Evolutionary conservation across 768 basidiomycete species (phyloP).

Genomic region (Calocera cornea): DNA sequence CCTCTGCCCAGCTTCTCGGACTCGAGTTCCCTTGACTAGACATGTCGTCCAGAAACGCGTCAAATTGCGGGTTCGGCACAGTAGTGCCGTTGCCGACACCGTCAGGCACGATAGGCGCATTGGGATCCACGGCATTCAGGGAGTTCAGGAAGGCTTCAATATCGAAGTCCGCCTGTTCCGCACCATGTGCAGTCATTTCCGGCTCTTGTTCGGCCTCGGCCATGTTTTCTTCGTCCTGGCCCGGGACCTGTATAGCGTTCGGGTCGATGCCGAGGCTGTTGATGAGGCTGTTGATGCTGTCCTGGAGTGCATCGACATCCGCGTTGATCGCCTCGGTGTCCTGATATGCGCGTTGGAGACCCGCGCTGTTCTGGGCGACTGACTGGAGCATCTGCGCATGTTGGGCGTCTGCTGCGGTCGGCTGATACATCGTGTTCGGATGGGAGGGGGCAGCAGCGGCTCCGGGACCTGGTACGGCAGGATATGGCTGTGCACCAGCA

Average conservation of each 20-base stretch:
- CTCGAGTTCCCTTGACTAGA: not conserved
- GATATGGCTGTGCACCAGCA: not conserved
- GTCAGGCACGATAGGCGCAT: not conserved
- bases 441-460: not conserved
- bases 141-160: slow-evolving; percentile 2
- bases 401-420: not conserved
- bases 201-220: not conserved
- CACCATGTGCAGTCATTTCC: not conserved
- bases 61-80: not conserved
- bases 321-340: not conserved
- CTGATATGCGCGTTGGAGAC: slow-evolving; percentile 3
- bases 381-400: slow-evolving; percentile 2
- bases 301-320: slow-evolving; percentile 36
- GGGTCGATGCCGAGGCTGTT: slow-evolving; percentile 56
- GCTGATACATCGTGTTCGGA: not conserved
- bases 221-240: not conserved
- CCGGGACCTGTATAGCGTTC: not conserved
- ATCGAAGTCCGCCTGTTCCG: not conserved
- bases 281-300: slow-evolving; percentile 57
- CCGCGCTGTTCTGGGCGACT: not conserved
- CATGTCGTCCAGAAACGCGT: not conserved
- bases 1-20: not conserved
- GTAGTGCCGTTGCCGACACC: not conserved
- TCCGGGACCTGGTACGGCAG: not conserved
- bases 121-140: not conserved